Evolutionary conservation across 352 stramenopile genomes (phyloP).

Genomic region (Pythium dissimile): DNA sequence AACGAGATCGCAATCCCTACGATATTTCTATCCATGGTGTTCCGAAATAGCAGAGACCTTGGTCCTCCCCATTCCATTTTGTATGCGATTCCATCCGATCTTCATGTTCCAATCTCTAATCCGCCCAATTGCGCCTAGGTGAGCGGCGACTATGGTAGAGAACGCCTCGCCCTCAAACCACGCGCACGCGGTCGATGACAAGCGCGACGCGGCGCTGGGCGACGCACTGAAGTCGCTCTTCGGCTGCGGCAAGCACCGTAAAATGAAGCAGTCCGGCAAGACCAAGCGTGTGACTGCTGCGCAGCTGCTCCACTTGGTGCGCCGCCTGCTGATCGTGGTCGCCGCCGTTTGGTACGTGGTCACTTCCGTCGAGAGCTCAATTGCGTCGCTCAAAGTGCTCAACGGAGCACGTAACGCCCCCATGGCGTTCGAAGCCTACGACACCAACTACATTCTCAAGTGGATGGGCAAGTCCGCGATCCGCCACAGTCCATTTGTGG

Average conservation of each 20-base stretch:
- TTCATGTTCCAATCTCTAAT: too few relatives aligned
- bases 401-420: neutral
- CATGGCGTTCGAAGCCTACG: constrained; percentile 4
- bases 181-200: neutral
- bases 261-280: neutral
- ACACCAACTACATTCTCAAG: constrained; percentile 1
- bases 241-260: neutral
- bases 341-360: neutral
- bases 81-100: too few relatives aligned
- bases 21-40: too few relatives aligned
- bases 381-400: constrained; percentile 1
- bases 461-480: constrained; percentile 5
- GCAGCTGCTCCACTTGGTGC: neutral
- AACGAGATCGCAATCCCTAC: too few relatives aligned
- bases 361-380: neutral
- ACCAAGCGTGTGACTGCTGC: neutral
- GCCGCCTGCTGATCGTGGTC: neutral
- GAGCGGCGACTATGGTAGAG: too few relatives aligned
- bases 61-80: too few relatives aligned
- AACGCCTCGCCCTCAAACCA: too few relatives aligned
- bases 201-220: neutral
- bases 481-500: constrained; percentile 2
- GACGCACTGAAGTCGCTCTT: neutral
- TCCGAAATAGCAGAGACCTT: too few relatives aligned
- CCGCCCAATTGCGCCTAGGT: too few relatives aligned